Conservation (phyloP, 1,139 yeast genomes). For the Sugiyamaella xylanicola region DNA sequence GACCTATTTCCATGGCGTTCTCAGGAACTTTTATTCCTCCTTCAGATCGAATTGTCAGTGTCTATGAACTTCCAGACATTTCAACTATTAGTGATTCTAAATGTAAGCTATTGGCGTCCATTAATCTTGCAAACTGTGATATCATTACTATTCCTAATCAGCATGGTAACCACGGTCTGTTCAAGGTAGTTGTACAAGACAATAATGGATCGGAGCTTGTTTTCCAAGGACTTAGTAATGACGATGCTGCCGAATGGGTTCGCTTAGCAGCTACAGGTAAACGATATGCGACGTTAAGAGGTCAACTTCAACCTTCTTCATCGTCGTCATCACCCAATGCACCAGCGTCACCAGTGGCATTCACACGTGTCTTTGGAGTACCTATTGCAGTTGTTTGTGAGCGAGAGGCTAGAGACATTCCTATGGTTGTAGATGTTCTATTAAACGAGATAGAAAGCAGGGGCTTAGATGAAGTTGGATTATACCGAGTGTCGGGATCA, state of each 20-base stretch:
- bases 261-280: conserved; percentile 47
- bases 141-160: conserved; percentile 27
- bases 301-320: conserved; percentile 37
- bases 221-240: conserved; percentile 68
- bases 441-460: conserved; percentile 75
- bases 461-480: conserved; percentile 88
- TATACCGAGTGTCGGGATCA: conserved; percentile 91
- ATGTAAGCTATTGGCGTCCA: conserved; percentile 58
- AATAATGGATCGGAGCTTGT: conserved; percentile 57
- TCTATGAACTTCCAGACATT: conserved; percentile 63
- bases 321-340: conserved; percentile 18
- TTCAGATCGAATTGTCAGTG: conserved; percentile 56
- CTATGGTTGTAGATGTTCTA: conserved; percentile 64
- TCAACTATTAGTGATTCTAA: conserved; percentile 47
- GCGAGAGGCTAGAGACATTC: conserved; percentile 65
- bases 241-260: conserved; percentile 78
- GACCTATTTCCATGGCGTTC: conserved; percentile 48
- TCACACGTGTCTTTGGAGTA: conserved; percentile 76
- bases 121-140: conserved; percentile 53
- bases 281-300: conserved; percentile 41
- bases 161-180: conserved; percentile 46
- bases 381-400: conserved; percentile 76
- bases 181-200: conserved; percentile 62
- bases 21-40: conserved; percentile 39
- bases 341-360: conserved; percentile 31